Evolutionary conservation across 1,284 basidiomycete species (phyloP), one percentile per base, ranked within the genome.

Genomic region (Malassezia arunalokei): DNA sequence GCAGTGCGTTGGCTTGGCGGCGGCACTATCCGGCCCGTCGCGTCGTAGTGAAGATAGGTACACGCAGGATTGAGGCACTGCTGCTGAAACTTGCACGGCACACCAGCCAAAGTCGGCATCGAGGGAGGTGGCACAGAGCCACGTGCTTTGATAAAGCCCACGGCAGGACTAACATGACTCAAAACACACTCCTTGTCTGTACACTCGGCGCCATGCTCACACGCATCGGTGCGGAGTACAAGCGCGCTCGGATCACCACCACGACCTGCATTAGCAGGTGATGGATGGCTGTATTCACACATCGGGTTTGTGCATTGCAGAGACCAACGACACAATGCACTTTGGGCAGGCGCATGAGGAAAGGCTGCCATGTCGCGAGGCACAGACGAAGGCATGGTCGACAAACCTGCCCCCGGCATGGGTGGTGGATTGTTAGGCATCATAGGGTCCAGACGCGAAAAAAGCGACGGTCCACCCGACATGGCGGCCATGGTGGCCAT

Each of bases 121-220:
- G 49, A 31, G 11, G 33, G 33, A 5, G 44, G 11, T 12, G 44
- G 45, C 29, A 42, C 42, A 14, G 41, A 39, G 20, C 49, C 9
- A 29, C 49, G 51, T 20, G 44, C 32, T 14, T 30, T 28, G 3
- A 62, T 17, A 29, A 66, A 54, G 7, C 57, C 44, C 9, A 65
- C 57, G 3, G 70, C 65, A 1, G 70, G 70, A 20, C 58, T 62
- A 20, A 69, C 63, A 49, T 73, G 70, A 42, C 63, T 64, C n/a
- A 53, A 37, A 5, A 57, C 59, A 43, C 70, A 73, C 9, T 68
- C 68, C 27, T 53, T 60, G 49, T 68, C 63, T 1, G 46, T 57
- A 47, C 70, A 73, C 1, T 37, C 30, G 0, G 60, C 55, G 28
- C 64, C 63, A 38, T 50, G 63, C 5, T 51, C 52, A 40, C 70